Base-by-base conservation (phyloP, 345 rosid genomes). In the Salix exigua region DNA sequence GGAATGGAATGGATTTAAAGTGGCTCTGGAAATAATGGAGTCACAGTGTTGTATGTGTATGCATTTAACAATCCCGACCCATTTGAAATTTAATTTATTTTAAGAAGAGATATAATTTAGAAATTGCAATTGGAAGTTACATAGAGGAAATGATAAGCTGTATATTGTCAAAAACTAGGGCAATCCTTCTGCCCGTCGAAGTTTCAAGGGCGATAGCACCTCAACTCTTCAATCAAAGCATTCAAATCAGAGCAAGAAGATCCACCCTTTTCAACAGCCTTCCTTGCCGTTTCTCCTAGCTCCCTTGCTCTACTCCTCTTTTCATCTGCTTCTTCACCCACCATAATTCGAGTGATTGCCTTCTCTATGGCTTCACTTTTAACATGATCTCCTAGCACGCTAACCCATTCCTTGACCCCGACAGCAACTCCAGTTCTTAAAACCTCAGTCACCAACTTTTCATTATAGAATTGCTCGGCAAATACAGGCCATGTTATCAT, bases 401-500 rank as follows among this genome's bases (percentile, higher is more conserved):
- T 6, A 30, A 23, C 33, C 84, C 82, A 83, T 69, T 33, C 21
- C 66, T 76, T 31, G 14, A 5, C 82, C 0, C 86, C 83, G 30
- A 84, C 75, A 4, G 53, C 18, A 5, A 83, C 48, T 6, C 86
- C 89, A 9, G 71, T 72, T 71, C 10, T 75, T 10, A 82, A 66
- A 7, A 83, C 85, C 6, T 74, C 55, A 0, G 84, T 83, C 64
- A 88, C 73, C 37, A 82, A 37, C 66, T 84, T 81, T 68, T 84
- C 86, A 62, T 82, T 88, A 73, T 72, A 81, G 61, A 85, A 84
- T 63, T 84, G 88, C 80, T 86, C 85, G 1, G 77, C 82, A 0
- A 21, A 44, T 3, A 79, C 40, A 0, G 85, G 88, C 91, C 88
- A 83, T 4, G 89, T 88, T 23, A 74, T 82, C 89, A 86, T 81